These are phyloP conservation scores for Phragmites australis DNA, from an alignment of 176 grass and related monocot genomes.

Conservation along the genomic window DNA sequence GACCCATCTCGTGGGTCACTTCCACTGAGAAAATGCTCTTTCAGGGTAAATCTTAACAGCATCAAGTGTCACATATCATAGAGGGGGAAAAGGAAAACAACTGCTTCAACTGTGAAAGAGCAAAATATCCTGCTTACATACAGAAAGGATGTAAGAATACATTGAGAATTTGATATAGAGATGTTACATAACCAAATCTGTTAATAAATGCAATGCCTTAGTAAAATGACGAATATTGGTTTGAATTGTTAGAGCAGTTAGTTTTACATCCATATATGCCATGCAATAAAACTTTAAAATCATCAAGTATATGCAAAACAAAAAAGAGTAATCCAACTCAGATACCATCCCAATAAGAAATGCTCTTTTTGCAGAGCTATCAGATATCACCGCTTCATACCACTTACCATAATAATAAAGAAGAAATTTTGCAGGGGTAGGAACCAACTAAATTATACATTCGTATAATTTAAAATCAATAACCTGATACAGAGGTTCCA, in stretches of 20 bases:
- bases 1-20: conserved; percentile 42
- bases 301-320: background rate
- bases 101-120: conserved; percentile 17
- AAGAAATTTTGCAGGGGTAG: conserved; percentile 18
- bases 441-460: background rate
- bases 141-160: conserved; percentile 5
- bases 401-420: conserved; percentile 1
- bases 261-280: background rate
- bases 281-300: background rate
- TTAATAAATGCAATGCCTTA: background rate
- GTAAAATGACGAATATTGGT: background rate
- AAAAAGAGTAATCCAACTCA: background rate
- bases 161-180: background rate
- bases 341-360: conserved; percentile 1
- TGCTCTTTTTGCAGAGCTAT: background rate
- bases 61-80: conserved; percentile 38
- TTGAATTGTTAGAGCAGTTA: conserved; percentile 13
- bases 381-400: background rate
- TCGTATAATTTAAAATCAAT: conserved; percentile 5
- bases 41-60: conserved; percentile 50
- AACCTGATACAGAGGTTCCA: conserved; percentile 33
- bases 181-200: conserved; percentile 5
- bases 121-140: background rate
- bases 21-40: conserved; percentile 46
- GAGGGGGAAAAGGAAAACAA: background rate